Base-by-base conservation (phyloP, 331 rosid species). In the Prunus yedoensis region DNA sequence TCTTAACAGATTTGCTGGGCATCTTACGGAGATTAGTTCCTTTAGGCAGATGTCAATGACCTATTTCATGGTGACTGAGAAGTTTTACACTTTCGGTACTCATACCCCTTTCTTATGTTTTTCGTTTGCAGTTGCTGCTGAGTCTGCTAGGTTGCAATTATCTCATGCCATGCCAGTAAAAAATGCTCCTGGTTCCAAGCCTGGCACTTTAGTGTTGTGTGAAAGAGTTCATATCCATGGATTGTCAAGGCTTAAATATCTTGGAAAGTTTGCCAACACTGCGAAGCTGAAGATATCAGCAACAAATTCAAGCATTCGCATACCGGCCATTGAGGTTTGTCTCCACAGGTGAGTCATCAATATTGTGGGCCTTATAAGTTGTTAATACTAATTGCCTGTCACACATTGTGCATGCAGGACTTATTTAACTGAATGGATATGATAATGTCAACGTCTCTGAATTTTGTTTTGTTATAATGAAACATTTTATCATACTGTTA, bases 141-240 rank as follows among this genome's bases (percentile, higher is more conserved):
- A 78, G 77, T 84, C 85, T 60, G 62, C 83, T 28, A 72, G 87
- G 41, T 38, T 92, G 79, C 92, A 76, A 69, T 77, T 94, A 66
- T 88, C 88, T 30, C 76, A 12, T 66, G 97, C 91, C 50, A 65
- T 84, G 60, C 87, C 81, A 14, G 91, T 94, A 58, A 77, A 65
- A 60, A 87, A 84, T 28, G 88, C 97, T 72, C 92, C 96, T 6
- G 91, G 96, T 28, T 75, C 86, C 32, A 94, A 83, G 86, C 88
- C 87, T 7, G 93, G 93, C 43, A 76, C 82, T 72, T 64, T 71
- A 35, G 83, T 89, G 78, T 23, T 83, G 68, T 87, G 91, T n/a
- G 93, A 90, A 81, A 87, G 97, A 89, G 84, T 92, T 78, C 77
- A 79, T 80, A 76, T 92, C 66, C 63, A n/a, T 57, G 99, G 97